A percentile compares a stretch with the other conserved stretches of the same genome.
These are phyloP conservation scores for Dryas drummondii DNA, from an alignment of 306 rosid species.

Conservation along the genomic window DNA sequence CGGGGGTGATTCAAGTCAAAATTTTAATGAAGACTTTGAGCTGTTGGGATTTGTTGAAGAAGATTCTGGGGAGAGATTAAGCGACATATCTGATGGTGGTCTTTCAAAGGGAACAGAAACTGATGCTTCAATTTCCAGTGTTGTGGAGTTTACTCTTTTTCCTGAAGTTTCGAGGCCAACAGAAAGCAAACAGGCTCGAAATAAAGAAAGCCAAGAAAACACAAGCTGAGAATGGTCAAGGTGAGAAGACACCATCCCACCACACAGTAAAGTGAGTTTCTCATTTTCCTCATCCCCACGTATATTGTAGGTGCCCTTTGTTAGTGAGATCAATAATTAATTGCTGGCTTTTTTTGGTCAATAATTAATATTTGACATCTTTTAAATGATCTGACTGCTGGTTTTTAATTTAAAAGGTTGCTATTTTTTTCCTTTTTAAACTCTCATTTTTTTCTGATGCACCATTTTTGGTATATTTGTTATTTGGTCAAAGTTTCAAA, in stretches of 20 bases:
- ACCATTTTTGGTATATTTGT: not conserved
- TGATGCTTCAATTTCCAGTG: slow-evolving; percentile 82
- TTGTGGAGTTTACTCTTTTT: slow-evolving; percentile 92
- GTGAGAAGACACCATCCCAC: slow-evolving; percentile 13
- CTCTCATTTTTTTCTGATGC: not conserved
- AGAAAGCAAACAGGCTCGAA: slow-evolving; percentile 41
- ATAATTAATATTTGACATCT: not conserved
- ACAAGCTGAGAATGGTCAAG: slow-evolving; percentile 20
- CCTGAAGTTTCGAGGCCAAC: slow-evolving; percentile 68
- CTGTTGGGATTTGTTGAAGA: too few relatives aligned
- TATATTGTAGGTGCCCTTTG: not conserved
- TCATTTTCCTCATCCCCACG: not conserved
- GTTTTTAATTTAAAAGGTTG: not conserved
- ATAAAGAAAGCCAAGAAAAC: slow-evolving; percentile 31
- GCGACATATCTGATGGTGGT: slow-evolving; percentile 98
- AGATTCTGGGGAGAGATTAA: too few relatives aligned
- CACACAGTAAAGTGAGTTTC: slow-evolving; percentile 53
- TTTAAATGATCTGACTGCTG: not conserved
- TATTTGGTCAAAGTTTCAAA: not conserved
- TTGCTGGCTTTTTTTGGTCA: not conserved
- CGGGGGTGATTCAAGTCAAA: too few relatives aligned
- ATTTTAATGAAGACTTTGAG: too few relatives aligned
- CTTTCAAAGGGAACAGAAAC: slow-evolving; percentile 99
- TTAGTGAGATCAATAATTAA: not conserved
- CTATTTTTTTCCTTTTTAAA: not conserved